Percentiles rank a stretch among this genome's conserved stretches.
phyloP scores from a whole-genome alignment of 148 eudicot species.

The Rhododendron williamsianum region DNA sequence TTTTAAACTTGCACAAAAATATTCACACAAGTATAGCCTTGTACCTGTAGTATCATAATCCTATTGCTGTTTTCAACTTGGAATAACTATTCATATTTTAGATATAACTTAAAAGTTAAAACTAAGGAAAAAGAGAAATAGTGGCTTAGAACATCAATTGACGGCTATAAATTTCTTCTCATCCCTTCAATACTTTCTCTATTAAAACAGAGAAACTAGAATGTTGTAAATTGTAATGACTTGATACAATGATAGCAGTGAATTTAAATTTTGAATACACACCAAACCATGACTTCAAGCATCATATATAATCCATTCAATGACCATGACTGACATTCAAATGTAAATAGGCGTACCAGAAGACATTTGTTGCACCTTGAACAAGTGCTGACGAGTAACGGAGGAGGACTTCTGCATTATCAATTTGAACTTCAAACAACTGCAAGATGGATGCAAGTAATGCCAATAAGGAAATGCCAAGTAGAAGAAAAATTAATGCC shows the following conservation, averaged over 20 bases:
- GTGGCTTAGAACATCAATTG: not conserved
- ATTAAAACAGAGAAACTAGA: not conserved
- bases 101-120: not conserved
- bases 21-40: not conserved
- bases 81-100: not conserved
- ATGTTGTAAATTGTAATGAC: not conserved
- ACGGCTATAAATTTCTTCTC: not conserved
- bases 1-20: not conserved
- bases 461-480: not conserved
- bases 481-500: not conserved
- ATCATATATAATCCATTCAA: not conserved
- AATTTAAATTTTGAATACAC: not conserved
- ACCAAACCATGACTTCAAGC: not conserved
- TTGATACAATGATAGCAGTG: not conserved
- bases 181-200: not conserved
- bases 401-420: conserved; percentile 74
- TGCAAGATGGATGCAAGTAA: conserved; percentile 27
- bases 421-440: conserved; percentile 86
- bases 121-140: not conserved
- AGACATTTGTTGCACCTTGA: conserved; percentile 91
- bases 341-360: conserved; percentile 55
- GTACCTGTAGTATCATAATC: not conserved
- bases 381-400: conserved; percentile 97
- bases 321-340: not conserved
- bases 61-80: not conserved